These are phyloP conservation scores for Mortierella alpina DNA, from an alignment of 192 early-diverging fungal genomes.

Conservation along the genomic window DNA sequence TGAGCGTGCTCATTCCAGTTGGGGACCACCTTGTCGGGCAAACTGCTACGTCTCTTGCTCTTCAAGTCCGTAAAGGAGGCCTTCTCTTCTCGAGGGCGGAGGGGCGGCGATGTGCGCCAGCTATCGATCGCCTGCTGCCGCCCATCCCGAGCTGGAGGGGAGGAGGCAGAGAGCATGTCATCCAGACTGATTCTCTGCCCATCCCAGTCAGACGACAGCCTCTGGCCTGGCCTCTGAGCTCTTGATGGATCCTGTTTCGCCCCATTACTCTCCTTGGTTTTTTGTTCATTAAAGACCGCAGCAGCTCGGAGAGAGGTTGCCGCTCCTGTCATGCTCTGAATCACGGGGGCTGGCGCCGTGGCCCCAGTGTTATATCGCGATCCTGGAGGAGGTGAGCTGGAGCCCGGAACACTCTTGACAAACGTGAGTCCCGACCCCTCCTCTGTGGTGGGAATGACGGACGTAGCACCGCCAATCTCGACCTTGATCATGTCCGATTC, in stretches of 20 bases:
- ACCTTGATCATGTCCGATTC: constrained; percentile 53
- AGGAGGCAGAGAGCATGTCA: constrained; percentile 24
- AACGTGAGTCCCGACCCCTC: constrained; percentile 38
- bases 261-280: background rate
- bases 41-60: constrained; percentile 51
- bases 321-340: constrained; percentile 26
- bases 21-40: constrained; percentile 49
- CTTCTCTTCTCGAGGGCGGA: constrained; percentile 4
- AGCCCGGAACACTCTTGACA: constrained; percentile 26
- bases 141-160: background rate
- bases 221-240: background rate
- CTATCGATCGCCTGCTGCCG: constrained; percentile 40
- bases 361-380: background rate
- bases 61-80: constrained; percentile 29
- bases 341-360: background rate
- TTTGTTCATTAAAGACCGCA: constrained; percentile 19
- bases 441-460: constrained; percentile 31
- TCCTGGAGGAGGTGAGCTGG: constrained; percentile 10
- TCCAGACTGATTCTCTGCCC: constrained; percentile 36
- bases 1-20: constrained; percentile 44
- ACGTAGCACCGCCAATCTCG: constrained; percentile 36
- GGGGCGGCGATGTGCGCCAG: constrained; percentile 37
- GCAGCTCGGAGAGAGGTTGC: constrained; percentile 30
- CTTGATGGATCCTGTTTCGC: background rate
- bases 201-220: constrained; percentile 17